A percentile compares a stretch with the other conserved stretches of the same genome.
These are phyloP conservation scores for Scenedesmus sp. DNA, from an alignment of 163 green algal genomes.

Conservation along the genomic window DNA sequence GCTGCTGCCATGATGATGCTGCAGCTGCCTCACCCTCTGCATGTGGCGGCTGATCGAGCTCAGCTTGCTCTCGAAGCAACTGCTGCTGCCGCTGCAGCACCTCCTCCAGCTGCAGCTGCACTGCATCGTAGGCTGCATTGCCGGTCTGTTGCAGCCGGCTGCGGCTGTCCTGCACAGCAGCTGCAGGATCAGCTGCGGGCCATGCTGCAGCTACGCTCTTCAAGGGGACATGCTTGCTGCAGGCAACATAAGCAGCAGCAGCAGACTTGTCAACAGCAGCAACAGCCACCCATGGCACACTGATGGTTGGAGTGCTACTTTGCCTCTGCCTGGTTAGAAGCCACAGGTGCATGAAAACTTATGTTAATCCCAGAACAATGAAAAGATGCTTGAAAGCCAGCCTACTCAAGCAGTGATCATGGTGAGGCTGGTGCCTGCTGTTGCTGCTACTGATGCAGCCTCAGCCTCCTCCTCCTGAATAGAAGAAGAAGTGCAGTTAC, in stretches of 20 bases:
- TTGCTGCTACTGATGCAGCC: not conserved
- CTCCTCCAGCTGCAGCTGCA: slow-evolving; percentile 16
- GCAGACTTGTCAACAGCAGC: not conserved
- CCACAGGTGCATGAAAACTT: not conserved
- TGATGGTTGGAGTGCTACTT: not conserved
- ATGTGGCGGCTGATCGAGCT: not conserved
- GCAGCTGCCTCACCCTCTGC: not conserved
- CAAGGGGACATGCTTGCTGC: slow-evolving; percentile 40
- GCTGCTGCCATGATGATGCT: not conserved
- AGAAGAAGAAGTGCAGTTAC: not conserved
- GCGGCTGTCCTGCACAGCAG: not conserved
- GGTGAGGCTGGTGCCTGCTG: not conserved
- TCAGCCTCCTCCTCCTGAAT: not conserved
- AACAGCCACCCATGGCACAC: not conserved
- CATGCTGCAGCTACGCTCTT: slow-evolving; percentile 1
- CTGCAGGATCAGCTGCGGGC: slow-evolving; percentile 14
- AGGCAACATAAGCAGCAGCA: not conserved
- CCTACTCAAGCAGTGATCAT: not conserved
- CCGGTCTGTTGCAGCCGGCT: not conserved
- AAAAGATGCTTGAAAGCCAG: not conserved
- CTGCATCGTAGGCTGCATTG: not conserved
- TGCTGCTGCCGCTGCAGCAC: not conserved
- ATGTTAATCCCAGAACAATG: not conserved
- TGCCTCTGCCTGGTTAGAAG: too few species aligned
- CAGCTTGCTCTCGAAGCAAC: not conserved